A percentile compares a stretch with the other conserved stretches of the same genome.
phyloP scores from a whole-genome alignment of 129 eudicot species.

The Glebionis coronaria region DNA sequence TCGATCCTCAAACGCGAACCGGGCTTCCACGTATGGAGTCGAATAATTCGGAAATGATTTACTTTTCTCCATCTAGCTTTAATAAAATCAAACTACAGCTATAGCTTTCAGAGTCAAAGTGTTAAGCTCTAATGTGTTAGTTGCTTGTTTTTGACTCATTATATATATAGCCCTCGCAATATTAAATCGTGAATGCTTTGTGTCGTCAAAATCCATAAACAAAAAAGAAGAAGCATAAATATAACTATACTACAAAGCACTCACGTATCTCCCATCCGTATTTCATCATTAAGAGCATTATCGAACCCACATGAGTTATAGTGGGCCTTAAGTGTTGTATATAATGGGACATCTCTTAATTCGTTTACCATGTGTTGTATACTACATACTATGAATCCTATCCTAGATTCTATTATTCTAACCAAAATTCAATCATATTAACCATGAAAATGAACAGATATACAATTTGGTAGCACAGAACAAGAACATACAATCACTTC shows the following conservation, averaged over 20 bases:
- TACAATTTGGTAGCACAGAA: neutral
- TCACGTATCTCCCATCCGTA: neutral
- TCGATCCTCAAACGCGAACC: slow-evolving; percentile 69
- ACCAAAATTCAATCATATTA: neutral
- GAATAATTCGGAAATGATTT: slow-evolving; percentile 70
- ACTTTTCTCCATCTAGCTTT: slow-evolving; percentile 66
- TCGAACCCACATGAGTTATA: neutral
- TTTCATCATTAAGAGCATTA: neutral
- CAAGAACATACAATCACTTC: neutral
- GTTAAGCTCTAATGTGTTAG: slow-evolving; percentile 6
- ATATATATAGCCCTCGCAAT: slow-evolving; percentile 18
- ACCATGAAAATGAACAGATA: neutral
- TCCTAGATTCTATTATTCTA: neutral
- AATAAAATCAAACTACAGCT: slow-evolving; percentile 12
- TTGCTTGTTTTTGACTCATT: slow-evolving; percentile 10
- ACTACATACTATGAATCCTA: neutral
- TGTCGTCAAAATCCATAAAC: no score
- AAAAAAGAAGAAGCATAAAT: no score
- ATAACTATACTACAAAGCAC: no score
- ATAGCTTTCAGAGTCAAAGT: slow-evolving; percentile 12
- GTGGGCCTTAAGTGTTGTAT: slow-evolving; percentile 18
- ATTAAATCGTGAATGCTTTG: no score
- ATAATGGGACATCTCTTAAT: neutral
- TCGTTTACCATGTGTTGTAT: slow-evolving; percentile 5
- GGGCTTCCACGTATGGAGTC: slow-evolving; percentile 57